Evolutionary conservation across 2,329 filamentous ascomycete species (phyloP).

Genomic region (Sporothrix schenckii): DNA sequence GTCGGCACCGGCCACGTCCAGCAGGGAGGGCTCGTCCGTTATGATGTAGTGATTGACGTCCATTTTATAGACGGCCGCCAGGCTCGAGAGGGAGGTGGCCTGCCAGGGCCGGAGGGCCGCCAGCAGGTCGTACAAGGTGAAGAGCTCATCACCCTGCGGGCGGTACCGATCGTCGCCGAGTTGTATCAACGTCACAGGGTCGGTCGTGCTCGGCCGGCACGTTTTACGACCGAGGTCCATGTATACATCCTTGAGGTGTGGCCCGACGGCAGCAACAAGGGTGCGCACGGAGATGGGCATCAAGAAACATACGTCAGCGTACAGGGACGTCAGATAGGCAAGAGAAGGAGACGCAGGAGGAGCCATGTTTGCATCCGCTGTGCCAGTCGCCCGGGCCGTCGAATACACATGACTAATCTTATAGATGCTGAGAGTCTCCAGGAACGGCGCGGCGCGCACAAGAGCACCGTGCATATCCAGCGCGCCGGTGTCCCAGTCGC

Average conservation of each 20-base stretch:
- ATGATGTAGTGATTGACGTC: no score
- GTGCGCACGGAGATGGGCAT: not conserved
- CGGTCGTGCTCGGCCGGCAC: not conserved
- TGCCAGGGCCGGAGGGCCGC: not conserved
- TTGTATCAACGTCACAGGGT: no score
- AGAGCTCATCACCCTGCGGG: not conserved
- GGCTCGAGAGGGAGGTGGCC: not conserved
- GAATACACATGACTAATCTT: not conserved
- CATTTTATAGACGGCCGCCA: not conserved
- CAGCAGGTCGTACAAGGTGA: not conserved
- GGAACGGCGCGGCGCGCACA: not conserved
- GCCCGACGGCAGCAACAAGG: not conserved
- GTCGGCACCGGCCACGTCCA: no score
- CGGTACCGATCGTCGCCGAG: no score
- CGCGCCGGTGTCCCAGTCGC: not conserved
- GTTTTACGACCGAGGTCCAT: not conserved
- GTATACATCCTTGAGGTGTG: not conserved
- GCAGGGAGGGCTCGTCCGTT: no score
- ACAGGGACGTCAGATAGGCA: not conserved
- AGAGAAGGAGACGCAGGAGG: not conserved
- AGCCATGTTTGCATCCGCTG: no score
- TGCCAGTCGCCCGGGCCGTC: no score
- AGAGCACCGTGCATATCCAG: not conserved
- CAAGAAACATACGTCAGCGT: not conserved
- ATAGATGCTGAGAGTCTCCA: not conserved